Evolutionary conservation across 2,329 filamentous ascomycete genomes (phyloP).

Genomic region (Fusarium sp.): DNA sequence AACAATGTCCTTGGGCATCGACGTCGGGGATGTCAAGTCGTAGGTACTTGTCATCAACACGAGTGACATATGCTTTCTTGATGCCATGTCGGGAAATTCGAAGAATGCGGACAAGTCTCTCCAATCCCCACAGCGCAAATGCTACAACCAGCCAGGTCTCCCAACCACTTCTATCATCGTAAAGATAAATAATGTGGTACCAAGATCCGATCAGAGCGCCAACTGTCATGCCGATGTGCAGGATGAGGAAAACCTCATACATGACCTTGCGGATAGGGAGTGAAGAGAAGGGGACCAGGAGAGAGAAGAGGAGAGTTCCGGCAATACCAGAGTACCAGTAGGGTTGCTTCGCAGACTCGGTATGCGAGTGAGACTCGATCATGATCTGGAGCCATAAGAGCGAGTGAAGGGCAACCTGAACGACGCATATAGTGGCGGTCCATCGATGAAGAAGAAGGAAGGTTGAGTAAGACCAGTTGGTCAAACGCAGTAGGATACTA

Average conservation of each 20-base stretch:
- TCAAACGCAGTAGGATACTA: constrained; percentile 59
- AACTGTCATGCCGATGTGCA: constrained; percentile 55
- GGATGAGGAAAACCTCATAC: constrained; percentile 58
- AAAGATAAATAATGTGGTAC: constrained; percentile 54
- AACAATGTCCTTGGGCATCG: constrained; percentile 44
- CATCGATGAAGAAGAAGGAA: constrained; percentile 62
- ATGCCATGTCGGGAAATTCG: constrained; percentile 39
- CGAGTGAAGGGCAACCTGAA: constrained; percentile 60
- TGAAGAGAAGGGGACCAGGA: constrained; percentile 49
- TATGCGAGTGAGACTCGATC: constrained; percentile 43
- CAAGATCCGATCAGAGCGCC: constrained; percentile 56
- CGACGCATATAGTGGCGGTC: constrained; percentile 56
- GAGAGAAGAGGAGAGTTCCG: constrained; percentile 49
- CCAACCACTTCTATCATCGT: constrained; percentile 55
- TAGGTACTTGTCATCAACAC: constrained; percentile 46
- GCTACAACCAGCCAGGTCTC: constrained; percentile 48
- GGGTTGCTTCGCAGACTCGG: constrained; percentile 39
- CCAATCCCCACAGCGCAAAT: constrained; percentile 46
- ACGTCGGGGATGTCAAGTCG: constrained; percentile 45
- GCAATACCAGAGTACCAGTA: constrained; percentile 60
- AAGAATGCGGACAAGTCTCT: constrained; percentile 42
- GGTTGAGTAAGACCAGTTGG: constrained; percentile 61
- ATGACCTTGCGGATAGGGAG: constrained; percentile 51
- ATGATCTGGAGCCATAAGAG: constrained; percentile 54
- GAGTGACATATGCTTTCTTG: constrained; percentile 43